A percentile compares a stretch with the other conserved stretches of the same genome.
Conservation (phyloP, 2,329 filamentous ascomycete genomes). For the Mollisiaceae sp. region DNA sequence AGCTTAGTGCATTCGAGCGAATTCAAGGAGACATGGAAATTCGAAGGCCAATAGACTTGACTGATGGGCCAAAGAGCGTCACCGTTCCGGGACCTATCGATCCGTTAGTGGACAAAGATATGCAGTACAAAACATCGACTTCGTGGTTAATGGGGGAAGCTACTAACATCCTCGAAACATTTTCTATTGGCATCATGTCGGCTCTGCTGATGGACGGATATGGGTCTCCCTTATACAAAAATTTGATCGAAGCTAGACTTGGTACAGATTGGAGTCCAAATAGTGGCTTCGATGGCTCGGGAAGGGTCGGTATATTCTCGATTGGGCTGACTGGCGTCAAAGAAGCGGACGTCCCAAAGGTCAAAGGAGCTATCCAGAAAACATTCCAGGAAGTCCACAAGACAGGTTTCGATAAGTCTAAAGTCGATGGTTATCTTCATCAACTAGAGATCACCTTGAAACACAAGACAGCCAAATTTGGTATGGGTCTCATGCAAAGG, state of each 20-base stretch:
- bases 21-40: slow-evolving; percentile 73
- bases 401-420: slow-evolving; percentile 84
- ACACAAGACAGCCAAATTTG: slow-evolving; percentile 96
- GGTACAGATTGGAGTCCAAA: slow-evolving; percentile 96
- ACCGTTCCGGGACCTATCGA: slow-evolving; percentile 83
- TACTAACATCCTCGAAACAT: slow-evolving; percentile 83
- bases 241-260: slow-evolving; percentile 85
- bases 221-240: slow-evolving; percentile 89
- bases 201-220: slow-evolving; percentile 92
- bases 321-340: slow-evolving; percentile 90
- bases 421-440: slow-evolving; percentile 92
- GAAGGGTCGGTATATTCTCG: slow-evolving; percentile 81
- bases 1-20: slow-evolving; percentile 74
- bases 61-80: slow-evolving; percentile 68
- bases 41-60: slow-evolving; percentile 76
- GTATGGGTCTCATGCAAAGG: slow-evolving; percentile 86
- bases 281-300: slow-evolving; percentile 84
- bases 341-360: slow-evolving; percentile 75
- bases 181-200: slow-evolving; percentile 81
- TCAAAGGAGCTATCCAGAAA: slow-evolving; percentile 75
- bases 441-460: slow-evolving; percentile 92
- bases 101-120: slow-evolving; percentile 81
- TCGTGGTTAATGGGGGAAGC: slow-evolving; percentile 92
- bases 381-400: slow-evolving; percentile 72
- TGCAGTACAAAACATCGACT: slow-evolving; percentile 91